Evolutionary conservation across 1,139 yeast species (phyloP), one percentile per base, ranked within the genome.

Genomic region (Protomyces macrosporus): DNA sequence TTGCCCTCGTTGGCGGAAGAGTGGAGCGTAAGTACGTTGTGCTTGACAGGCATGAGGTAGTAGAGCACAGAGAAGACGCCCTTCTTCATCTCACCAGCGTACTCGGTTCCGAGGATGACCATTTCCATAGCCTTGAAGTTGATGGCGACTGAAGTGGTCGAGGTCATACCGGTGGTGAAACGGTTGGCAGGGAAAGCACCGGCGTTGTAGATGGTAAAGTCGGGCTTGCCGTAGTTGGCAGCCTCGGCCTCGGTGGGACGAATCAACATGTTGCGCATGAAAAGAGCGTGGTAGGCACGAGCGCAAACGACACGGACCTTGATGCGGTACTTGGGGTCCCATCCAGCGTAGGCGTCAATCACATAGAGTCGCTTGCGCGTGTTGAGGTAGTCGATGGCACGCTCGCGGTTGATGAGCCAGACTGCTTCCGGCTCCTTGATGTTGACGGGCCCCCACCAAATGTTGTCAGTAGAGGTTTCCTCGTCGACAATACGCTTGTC

Each of bases 381-480:
- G 82, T 96, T 88, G 76, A 93, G 84, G 81, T 90, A 93, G 78
- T 93, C 98, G 72, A 91, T 84, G 65, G 98, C 98, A 79, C 98
- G 88, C 71, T 95, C 95, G 77, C 96, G 87, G 76, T 95, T 89
- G 72, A 93, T 91, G 73, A 86, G 84, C 98, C 98, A 93, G 54
- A 97, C 90, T 75, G 87, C 85, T 78, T 90, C 97, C 69, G 90
- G 87, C 72, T 93, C 93, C 79, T 91, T 89, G 79, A 88, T 90
- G 81, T 93, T 93, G 72, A 93, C 98, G 7, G 98, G 98, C 37
- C 98, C 98, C 98, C 98, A 93, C 70, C 98, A 93, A 72, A 93
- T 85, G 75, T 91, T 81, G 68, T 88, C 84, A 65, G 83, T 77
- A 51, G 97, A 90, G 63, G 95, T 81, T 71, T 84, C 87, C 80